Conservation (phyloP, 176 grass and related monocot species). For the Triticum turgidum region DNA sequence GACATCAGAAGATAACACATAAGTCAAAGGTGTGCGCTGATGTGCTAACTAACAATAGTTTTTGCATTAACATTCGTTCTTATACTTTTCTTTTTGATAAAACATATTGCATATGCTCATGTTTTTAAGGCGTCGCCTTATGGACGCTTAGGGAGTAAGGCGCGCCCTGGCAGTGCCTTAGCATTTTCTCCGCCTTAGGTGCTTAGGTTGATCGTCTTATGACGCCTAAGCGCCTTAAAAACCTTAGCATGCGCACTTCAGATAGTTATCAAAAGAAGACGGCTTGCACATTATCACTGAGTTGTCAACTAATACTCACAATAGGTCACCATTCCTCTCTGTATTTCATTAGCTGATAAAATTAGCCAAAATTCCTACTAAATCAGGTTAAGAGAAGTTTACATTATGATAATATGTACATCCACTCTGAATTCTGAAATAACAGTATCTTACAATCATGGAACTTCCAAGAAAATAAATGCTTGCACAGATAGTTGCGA, state of each 20-base stretch:
- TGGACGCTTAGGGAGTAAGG: neutral
- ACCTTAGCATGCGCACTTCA: neutral
- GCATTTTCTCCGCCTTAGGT: neutral
- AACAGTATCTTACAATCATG: neutral
- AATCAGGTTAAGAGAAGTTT: neutral
- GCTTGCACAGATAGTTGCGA: neutral
- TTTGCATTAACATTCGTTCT: neutral
- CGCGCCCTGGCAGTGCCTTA: neutral
- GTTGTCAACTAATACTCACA: constrained; percentile 1
- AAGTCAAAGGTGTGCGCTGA: neutral
- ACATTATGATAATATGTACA: constrained; percentile 1
- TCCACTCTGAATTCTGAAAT: constrained; percentile 11
- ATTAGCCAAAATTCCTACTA: neutral
- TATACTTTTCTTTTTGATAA: neutral
- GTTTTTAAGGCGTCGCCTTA: neutral
- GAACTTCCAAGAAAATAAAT: neutral
- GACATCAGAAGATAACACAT: neutral
- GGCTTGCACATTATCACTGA: neutral
- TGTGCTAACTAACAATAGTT: neutral
- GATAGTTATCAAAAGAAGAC: neutral
- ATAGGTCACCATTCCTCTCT: neutral
- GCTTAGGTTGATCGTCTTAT: neutral
- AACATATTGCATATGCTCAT: neutral
- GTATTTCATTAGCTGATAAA: neutral
- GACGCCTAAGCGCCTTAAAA: neutral